Base-by-base conservation (phyloP, 1,284 basidiomycete genomes). In the Boletus semigastroideus region DNA sequence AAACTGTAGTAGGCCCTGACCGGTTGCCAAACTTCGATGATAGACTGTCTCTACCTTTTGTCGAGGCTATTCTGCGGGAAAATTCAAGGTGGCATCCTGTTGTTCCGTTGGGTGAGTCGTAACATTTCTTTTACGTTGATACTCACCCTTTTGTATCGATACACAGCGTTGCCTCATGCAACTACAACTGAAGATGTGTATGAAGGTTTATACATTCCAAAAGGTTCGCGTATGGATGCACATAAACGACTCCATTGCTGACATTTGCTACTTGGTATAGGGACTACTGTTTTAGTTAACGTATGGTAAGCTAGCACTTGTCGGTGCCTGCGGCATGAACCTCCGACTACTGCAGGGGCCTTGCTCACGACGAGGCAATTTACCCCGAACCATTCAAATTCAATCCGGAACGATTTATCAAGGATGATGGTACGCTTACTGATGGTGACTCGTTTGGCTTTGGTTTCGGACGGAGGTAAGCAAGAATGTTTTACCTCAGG, bases 61-160 rank as follows among this genome's bases (percentile, higher is more conserved):
- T 83, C 1, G 61, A 69, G n/a, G 79, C 79, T 0, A 57, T 81
- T 7, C 55, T 82, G 48, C 77, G 76, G 55, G 84, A 86, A 58
- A 72, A 77, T 2, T 55, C 81, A 17, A 68, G 82, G 20, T 84
- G 74, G 69, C 71, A 76, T 17, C 78, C 80, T 11, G 71, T 76
- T 10, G 66, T 64, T 19, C 78, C 79, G 45, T 52, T 80, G 14
- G 76, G 79, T 78, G 42, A 59, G 68, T 51, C 59, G 14, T 42
- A 13, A 13, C 13, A 10, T 37, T 52, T 30, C 27, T 37, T 39
- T 48, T 45, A 34, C 9, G 36, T 31, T 17, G 20, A 25, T 31
- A 11, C 42, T 53, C 34, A 55, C 42, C 20, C 19, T 28, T 41
- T 7, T 30, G 20, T 42, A 11, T 6, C 30, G 16, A 17, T 4